A percentile compares a stretch with the other conserved stretches of the same genome.
These are phyloP conservation scores for Saturnispora halmiae DNA, from an alignment of 805 yeast species.

Conservation along the genomic window DNA sequence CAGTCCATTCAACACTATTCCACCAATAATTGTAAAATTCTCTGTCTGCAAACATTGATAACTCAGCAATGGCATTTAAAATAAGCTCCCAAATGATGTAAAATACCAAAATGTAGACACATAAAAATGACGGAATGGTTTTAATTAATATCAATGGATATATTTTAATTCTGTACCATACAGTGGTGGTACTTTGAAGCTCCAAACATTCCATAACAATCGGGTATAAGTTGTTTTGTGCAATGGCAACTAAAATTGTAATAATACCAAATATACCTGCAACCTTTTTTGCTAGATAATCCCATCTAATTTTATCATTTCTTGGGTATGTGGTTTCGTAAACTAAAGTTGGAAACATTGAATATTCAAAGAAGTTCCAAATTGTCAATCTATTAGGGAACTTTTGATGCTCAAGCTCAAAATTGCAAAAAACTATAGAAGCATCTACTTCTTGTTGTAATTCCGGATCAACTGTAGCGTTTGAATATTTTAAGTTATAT, in stretches of 20 bases:
- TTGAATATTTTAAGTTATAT: constrained; percentile 34
- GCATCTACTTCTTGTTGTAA: constrained; percentile 31
- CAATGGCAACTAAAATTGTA: constrained; percentile 62
- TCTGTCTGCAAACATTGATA: constrained; percentile 80
- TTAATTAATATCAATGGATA: constrained; percentile 61
- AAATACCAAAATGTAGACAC: constrained; percentile 68
- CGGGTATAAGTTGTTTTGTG: constrained; percentile 70
- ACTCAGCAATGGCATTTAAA: constrained; percentile 80
- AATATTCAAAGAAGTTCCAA: constrained; percentile 59
- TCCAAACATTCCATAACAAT: constrained; percentile 50
- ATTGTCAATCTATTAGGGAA: constrained; percentile 72
- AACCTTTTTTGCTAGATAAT: constrained; percentile 57
- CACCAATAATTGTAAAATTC: constrained; percentile 97
- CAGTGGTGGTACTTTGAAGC: constrained; percentile 40
- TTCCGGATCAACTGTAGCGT: constrained; percentile 24
- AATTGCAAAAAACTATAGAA: constrained; percentile 58
- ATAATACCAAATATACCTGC: constrained; percentile 84
- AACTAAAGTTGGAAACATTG: constrained; percentile 85
- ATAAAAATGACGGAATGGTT: constrained; percentile 69
- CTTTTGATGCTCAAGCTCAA: constrained; percentile 55
- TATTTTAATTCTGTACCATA: constrained; percentile 33
- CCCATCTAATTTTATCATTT: constrained; percentile 57
- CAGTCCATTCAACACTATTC: constrained; percentile 91
- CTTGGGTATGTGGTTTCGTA: constrained; percentile 80
- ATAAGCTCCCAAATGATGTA: constrained; percentile 95